phyloP scores from a whole-genome alignment of 1,139 yeast species.

The Candida tunisiensis region DNA sequence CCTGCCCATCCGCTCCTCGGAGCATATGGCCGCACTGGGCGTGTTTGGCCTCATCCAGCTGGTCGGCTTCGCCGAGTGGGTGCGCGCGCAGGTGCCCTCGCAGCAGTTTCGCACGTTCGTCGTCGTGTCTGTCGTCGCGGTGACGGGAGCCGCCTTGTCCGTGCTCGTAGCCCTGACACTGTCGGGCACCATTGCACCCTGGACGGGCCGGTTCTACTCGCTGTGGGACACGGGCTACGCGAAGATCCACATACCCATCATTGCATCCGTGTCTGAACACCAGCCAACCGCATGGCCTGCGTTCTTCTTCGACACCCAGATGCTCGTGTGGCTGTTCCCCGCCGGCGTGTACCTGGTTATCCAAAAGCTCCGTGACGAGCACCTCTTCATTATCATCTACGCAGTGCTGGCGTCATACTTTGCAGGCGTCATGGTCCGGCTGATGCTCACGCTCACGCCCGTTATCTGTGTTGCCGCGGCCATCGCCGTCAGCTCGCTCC shows the following conservation, averaged over 20 bases:
- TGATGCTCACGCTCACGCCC: constrained; percentile 94
- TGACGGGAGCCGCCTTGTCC: constrained; percentile 45
- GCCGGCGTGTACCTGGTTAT: constrained; percentile 87
- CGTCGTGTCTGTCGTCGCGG: constrained; percentile 36
- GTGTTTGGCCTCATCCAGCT: constrained; percentile 91
- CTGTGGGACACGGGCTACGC: constrained; percentile 98
- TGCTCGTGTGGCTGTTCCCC: constrained; percentile 96
- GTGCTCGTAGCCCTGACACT: constrained; percentile 72
- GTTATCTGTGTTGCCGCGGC: constrained; percentile 87
- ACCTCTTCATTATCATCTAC: constrained; percentile 81
- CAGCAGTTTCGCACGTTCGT: constrained; percentile 63
- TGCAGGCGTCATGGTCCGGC: constrained; percentile 98
- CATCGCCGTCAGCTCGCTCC: constrained; percentile 66
- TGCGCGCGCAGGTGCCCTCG: constrained; percentile 56
- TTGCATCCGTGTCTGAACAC: constrained; percentile 97
- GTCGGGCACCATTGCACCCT: constrained; percentile 91
- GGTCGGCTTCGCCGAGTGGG: constrained; percentile 72
- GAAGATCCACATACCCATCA: constrained; percentile 93
- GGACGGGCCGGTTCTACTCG: constrained; percentile 99
- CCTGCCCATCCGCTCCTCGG: constrained; percentile 90
- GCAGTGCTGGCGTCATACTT: constrained; percentile 87
- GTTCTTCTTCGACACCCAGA: constrained; percentile 83
- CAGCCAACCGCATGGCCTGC: constrained; percentile 99
- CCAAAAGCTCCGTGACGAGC: constrained; percentile 83
- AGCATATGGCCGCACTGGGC: constrained; percentile 97